Conservation (phyloP, 106 monocot species). For the Acanthochlamys bracteata region DNA sequence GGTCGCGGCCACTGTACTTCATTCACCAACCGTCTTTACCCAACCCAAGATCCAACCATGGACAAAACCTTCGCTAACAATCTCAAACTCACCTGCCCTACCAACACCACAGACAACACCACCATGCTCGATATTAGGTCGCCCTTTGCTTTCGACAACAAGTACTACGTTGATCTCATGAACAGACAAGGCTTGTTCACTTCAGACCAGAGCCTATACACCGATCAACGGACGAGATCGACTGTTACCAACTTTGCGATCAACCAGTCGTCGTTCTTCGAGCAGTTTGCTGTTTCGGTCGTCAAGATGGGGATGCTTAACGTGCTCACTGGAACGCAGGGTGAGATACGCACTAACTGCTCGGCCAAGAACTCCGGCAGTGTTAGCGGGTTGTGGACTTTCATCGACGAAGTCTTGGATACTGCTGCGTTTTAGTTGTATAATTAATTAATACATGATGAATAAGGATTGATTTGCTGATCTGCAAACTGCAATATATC, state of each 20-base stretch:
- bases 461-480: too few relatives aligned
- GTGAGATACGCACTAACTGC: conserved; percentile 44
- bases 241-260: conserved; percentile 20
- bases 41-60: conserved; percentile 23
- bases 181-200: conserved; percentile 38
- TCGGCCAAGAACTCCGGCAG: conserved; percentile 22
- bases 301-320: conserved; percentile 41
- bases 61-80: conserved; percentile 13
- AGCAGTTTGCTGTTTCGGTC: conserved; percentile 26
- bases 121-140: conserved; percentile 16
- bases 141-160: conserved; percentile 9
- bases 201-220: conserved; percentile 39
- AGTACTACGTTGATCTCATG: conserved; percentile 42
- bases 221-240: conserved; percentile 18
- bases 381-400: conserved; percentile 11
- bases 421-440: conserved; percentile 1
- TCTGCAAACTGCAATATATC: too few relatives aligned
- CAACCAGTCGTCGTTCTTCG: conserved; percentile 32
- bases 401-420: conserved; percentile 7
- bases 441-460: background rate
- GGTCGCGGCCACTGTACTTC: conserved; percentile 48
- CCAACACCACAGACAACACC: conserved; percentile 20
- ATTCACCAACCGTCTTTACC: conserved; percentile 34
- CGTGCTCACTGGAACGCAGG: conserved; percentile 22
- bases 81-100: conserved; percentile 16